A percentile compares a stretch with the other conserved stretches of the same genome.
Evolutionary conservation across 495 filamentous ascomycete species (phyloP).

Genomic region (Penicillium nucicola): DNA sequence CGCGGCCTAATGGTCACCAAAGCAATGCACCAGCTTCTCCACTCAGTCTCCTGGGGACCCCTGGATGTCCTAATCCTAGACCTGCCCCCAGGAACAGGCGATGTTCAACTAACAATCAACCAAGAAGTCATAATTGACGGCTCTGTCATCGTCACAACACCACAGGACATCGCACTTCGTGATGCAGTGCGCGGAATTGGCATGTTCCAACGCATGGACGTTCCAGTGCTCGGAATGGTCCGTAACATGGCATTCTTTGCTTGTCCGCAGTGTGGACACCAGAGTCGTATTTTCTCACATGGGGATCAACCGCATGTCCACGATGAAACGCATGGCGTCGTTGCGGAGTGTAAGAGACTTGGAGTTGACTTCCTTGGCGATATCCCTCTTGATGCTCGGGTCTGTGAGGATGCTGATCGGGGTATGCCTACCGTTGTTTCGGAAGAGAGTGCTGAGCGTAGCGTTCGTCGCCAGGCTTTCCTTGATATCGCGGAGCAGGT

Average conservation of each 20-base stretch:
- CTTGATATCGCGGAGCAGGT: conserved; percentile 64
- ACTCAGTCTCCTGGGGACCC: conserved; percentile 87
- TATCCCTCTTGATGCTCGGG: conserved; percentile 80
- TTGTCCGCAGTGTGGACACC: conserved; percentile 71
- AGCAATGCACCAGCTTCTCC: conserved; percentile 89
- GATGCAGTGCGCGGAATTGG: conserved; percentile 87
- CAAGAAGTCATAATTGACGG: conserved; percentile 87
- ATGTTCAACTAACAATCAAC: conserved; percentile 88
- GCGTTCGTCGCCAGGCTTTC: conserved; percentile 68
- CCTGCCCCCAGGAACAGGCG: conserved; percentile 90
- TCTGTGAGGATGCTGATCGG: conserved; percentile 85
- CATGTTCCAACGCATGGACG: conserved; percentile 82
- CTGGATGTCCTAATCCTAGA: conserved; percentile 87
- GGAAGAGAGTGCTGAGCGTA: conserved; percentile 74
- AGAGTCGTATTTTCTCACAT: conserved; percentile 74
- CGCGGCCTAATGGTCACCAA: conserved; percentile 97
- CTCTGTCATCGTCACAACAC: conserved; percentile 87
- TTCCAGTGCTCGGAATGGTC: conserved; percentile 84
- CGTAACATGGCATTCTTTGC: conserved; percentile 91
- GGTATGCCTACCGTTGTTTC: conserved; percentile 90
- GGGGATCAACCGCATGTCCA: conserved; percentile 31
- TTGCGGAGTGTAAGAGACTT: conserved; percentile 58
- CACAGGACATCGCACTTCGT: conserved; percentile 83
- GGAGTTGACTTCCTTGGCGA: conserved; percentile 79
- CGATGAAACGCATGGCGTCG: conserved; percentile 47